phyloP scores from a whole-genome alignment of 352 stramenopile genomes.

The Globisporangium emineosum region DNA sequence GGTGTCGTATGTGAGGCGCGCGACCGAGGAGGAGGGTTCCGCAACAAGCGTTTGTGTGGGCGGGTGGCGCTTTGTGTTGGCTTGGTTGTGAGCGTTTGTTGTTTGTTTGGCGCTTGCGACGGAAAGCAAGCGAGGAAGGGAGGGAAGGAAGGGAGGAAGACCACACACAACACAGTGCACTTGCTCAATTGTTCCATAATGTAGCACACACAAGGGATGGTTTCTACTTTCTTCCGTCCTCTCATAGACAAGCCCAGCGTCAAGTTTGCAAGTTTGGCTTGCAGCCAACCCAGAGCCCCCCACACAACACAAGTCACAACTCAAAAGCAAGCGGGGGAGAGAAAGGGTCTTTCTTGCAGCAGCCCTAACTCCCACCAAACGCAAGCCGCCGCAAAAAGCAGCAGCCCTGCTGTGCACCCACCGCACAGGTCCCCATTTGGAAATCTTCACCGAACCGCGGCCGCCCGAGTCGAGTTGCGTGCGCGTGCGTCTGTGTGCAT shows the following conservation, averaged over 20 bases:
- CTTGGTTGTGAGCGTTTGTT: not conserved
- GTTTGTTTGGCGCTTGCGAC: not conserved
- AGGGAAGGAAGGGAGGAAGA: not conserved
- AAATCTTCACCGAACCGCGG: constrained; percentile 20
- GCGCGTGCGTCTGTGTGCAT: constrained; percentile 7
- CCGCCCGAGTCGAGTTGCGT: not conserved
- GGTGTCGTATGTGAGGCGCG: not conserved
- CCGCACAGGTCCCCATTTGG: constrained; percentile 6
- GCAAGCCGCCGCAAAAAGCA: not conserved
- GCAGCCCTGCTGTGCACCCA: not conserved
- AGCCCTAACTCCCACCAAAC: not conserved
- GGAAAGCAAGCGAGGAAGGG: not conserved
- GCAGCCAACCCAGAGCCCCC: constrained; percentile 5
- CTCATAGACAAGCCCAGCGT: constrained; percentile 9
- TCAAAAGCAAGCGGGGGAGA: not conserved
- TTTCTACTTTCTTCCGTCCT: constrained; percentile 8
- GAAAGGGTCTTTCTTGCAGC: not conserved
- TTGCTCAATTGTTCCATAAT: constrained; percentile 4
- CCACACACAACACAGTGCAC: no score
- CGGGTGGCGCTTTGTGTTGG: not conserved
- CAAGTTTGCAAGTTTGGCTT: not conserved
- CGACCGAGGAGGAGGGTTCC: not conserved
- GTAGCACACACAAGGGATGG: constrained; percentile 2
- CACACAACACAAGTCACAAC: not conserved
- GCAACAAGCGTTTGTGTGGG: not conserved